Evolutionary conservation across 169 alveolate species (phyloP), one percentile per base, ranked within the genome.

Genomic region (Plasmodium gonderi): DNA sequence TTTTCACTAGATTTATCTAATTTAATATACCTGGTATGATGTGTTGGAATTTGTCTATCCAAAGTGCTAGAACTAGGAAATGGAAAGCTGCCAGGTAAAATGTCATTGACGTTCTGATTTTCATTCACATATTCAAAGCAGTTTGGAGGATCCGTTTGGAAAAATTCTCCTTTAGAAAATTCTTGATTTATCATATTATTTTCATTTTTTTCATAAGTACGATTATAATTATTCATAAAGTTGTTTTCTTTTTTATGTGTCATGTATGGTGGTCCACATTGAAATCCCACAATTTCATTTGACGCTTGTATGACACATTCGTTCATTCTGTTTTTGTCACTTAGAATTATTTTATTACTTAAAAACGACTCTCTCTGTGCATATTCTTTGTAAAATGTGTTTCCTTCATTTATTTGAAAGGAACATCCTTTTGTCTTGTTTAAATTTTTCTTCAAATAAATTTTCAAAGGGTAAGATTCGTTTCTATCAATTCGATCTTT

Each of bases 251-350:
- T 76, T n/a, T 3, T 36, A 14, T 51, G 2, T 12, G 11, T 54
- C 36, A 20, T 87, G 49, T 76, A 76, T 17, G 93, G 87, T 4
- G 93, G 93, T 5, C 93, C 93, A 64, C 93, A 87, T 26, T 87
- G 93, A 45, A 87, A 87, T 0, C 90, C 93, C 6, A 76, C 79
- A 54, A 87, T 76, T 76, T 87, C 93, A 45, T 87, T 60, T 26
- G 72, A 54, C 26, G 93, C 93, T 1, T 75, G 40, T 3, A 87
- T 7, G 5, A 26, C 51, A 44, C 93, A 87, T 9, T 87, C 93
- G 20, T 54, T 74, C 12, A 9, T 44, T 12, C 29, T 51, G 12
- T 76, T 87, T 60, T 17, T 44, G 11, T 87, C 74, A 76, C 40
- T 87, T 36, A 87, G 14, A 20, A 87, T 87, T 33, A 76, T 38